Base-by-base conservation (phyloP, 257 asterid genomes). In the Plantago ovata region DNA sequence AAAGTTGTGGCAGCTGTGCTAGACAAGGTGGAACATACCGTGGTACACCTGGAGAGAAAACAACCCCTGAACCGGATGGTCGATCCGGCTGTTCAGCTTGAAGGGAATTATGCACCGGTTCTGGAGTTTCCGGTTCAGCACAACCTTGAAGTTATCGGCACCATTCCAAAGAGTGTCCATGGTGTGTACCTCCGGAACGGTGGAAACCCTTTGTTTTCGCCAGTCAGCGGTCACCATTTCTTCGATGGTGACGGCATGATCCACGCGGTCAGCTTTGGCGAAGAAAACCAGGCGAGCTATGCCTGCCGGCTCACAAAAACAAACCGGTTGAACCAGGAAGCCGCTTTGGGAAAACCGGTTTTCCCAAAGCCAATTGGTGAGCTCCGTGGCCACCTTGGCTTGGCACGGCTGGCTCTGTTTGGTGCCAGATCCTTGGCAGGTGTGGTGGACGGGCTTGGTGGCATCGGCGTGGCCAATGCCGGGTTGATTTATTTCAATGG, bases 181-280 rank as follows among this genome's bases (percentile, higher is more conserved):
- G 69, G 69, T 12, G 69, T 64, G 9, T 64, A 64, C 41, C 28
- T 64, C 4, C 24, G 69, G 9, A 64, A 64, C 18, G 69, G 69
- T 3, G 69, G 57, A 10, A 64, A 64, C 13, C 69, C 69, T 13
- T 38, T 45, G 3, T 56, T 55, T 56, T 23, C 38, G 16, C 63
- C 69, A 8, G 9, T 21, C 13, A 54, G 57, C 3, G 61, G 61
- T 4, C 54, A 63, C 55, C 68, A 63, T 51, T 32, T 63, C 14
- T 63, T 63, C 40, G 69, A 64, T 10, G 69, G 69, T 1, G 69
- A 64, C 16, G 69, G 69, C 0, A 64, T 64, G 69, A 47, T 64
- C 39, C 69, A 64, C 50, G 21, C 56, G 4, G 63, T 64, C 21
- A 55, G 39, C 11, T 12, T 64, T 0, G 12, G 10, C 14, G 63